Conservation (phyloP, 441 rosid genomes). For the Cnidoscolus chayamansa region DNA sequence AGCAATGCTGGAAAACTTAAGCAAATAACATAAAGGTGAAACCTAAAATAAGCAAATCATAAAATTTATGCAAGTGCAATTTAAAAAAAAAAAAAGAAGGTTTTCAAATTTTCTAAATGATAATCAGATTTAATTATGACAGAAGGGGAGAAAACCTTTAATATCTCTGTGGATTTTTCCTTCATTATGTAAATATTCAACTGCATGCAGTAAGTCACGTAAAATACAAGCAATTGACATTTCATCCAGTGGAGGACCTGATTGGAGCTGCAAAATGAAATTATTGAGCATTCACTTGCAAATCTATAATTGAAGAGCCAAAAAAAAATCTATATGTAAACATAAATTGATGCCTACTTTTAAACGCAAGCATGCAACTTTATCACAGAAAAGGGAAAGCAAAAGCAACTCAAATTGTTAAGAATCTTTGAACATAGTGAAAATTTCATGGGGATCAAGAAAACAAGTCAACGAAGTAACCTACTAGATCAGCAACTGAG, state of each 20-base stretch:
- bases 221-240: constrained; percentile 85
- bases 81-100: constrained; percentile 10
- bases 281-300: not conserved
- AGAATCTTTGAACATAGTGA: not conserved
- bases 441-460: constrained; percentile 19
- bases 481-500: constrained; percentile 98
- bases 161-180: constrained; percentile 99
- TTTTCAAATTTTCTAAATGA: not conserved
- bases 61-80: not conserved
- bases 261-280: constrained; percentile 68
- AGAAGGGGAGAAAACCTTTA: constrained; percentile 53
- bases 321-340: not conserved
- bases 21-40: not conserved
- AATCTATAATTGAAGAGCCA: not conserved
- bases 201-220: constrained; percentile 92
- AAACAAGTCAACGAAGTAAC: constrained; percentile 42
- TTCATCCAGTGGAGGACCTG: constrained; percentile 93
- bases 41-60: constrained; percentile 4
- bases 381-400: too few relatives aligned
- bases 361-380: not conserved
- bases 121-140: constrained; percentile 3
- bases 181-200: constrained; percentile 91
- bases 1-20: constrained; percentile 15
- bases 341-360: not conserved
- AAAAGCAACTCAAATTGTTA: not conserved